Percentiles rank a stretch among this genome's conserved stretches.
phyloP scores from a whole-genome alignment of 2,329 filamentous ascomycete species.

The Bipolaris cookei region DNA sequence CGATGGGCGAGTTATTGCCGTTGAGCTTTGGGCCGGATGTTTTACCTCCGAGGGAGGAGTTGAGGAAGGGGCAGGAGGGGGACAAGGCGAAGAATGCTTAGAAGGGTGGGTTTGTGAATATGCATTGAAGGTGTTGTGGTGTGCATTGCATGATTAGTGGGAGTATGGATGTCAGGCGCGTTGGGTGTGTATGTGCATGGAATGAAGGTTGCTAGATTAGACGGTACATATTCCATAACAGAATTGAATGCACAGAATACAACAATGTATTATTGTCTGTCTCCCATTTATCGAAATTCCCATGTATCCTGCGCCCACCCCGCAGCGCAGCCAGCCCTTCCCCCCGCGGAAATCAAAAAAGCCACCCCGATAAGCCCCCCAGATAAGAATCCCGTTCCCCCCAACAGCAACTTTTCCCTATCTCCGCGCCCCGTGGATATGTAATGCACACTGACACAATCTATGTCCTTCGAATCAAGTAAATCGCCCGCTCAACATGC shows the following conservation, averaged over 20 bases:
- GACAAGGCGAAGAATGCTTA: constrained; percentile 33
- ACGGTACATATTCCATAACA: neutral
- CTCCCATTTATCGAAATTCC: neutral
- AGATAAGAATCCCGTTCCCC: constrained; percentile 17
- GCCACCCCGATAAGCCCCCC: constrained; percentile 17
- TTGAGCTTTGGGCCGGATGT: constrained; percentile 62
- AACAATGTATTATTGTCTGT: neutral
- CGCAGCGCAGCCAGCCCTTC: neutral
- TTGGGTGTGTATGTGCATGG: neutral
- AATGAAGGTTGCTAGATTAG: too few relatives aligned
- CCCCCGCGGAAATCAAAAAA: neutral
- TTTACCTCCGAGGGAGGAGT: constrained; percentile 46
- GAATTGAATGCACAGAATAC: neutral
- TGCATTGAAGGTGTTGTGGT: neutral
- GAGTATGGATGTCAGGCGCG: neutral
- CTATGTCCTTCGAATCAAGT: neutral
- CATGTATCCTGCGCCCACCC: neutral
- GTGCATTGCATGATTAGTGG: neutral
- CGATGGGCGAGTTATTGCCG: constrained; percentile 66
- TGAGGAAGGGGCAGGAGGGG: constrained; percentile 38
- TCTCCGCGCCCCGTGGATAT: constrained; percentile 50
- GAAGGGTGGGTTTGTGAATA: neutral
- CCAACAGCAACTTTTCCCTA: constrained; percentile 20
- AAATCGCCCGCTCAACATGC: constrained; percentile 50
- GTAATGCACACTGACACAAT: constrained; percentile 29